These are phyloP conservation scores for Mucor circinelloides DNA, from an alignment of 371 early-diverging fungal species.

Conservation along the genomic window DNA sequence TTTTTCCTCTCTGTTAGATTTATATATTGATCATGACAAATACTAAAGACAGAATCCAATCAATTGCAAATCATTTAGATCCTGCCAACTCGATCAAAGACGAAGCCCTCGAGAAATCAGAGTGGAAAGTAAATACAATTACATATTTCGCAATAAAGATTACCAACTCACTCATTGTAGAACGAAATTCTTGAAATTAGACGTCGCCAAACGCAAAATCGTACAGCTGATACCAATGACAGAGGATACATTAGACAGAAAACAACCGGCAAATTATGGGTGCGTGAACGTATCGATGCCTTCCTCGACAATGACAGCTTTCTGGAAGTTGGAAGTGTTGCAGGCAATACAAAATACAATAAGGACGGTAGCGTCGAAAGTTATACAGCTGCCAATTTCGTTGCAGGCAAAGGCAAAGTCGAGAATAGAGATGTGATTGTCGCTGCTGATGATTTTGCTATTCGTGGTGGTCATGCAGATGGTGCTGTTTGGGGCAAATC, in stretches of 20 bases:
- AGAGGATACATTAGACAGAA: slow-evolving; percentile 47
- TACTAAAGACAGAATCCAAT: slow-evolving; percentile 22
- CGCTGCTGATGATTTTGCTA: slow-evolving; percentile 49
- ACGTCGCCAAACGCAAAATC: slow-evolving; percentile 31
- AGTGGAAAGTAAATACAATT: slow-evolving; percentile 37
- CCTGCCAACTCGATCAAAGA: slow-evolving; percentile 12
- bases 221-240: slow-evolving; percentile 34
- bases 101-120: slow-evolving; percentile 48
- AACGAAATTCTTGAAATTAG: slow-evolving; percentile 35
- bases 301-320: slow-evolving; percentile 40
- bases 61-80: slow-evolving; percentile 30
- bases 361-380: slow-evolving; percentile 27
- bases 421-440: slow-evolving; percentile 35
- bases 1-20: neutral
- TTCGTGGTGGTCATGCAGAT: slow-evolving; percentile 54
- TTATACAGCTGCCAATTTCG: slow-evolving; percentile 44
- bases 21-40: neutral
- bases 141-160: neutral
- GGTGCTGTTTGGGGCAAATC: slow-evolving; percentile 52
- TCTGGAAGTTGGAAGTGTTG: slow-evolving; percentile 42
- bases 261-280: slow-evolving; percentile 47
- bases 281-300: slow-evolving; percentile 43
- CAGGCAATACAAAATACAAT: slow-evolving; percentile 40
- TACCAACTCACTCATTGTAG: slow-evolving; percentile 7
- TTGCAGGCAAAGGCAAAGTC: slow-evolving; percentile 42